Evolutionary conservation across 192 early-diverging fungal species (phyloP).

Genomic region (Ramicandelaber brevisporus): DNA sequence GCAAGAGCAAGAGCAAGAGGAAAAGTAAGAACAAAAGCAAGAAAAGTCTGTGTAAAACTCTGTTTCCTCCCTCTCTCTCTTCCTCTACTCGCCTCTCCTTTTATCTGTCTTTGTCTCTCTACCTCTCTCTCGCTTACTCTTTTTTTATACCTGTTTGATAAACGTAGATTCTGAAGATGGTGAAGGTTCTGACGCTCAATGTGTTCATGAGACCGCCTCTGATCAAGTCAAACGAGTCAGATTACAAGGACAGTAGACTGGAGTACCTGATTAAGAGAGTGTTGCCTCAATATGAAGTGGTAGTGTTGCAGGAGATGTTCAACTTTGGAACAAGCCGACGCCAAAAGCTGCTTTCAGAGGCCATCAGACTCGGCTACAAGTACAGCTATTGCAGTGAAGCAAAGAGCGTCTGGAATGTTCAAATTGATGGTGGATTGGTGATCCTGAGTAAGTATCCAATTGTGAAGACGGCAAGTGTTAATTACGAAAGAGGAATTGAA

Average conservation of each 20-base stretch:
- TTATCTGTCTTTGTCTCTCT: too few species aligned
- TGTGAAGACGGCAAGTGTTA: conserved; percentile 21
- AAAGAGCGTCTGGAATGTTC: conserved; percentile 27
- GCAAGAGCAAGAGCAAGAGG: too few species aligned
- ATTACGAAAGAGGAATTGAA: conserved; percentile 37
- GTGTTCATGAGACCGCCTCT: conserved; percentile 46
- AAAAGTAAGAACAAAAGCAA: too few species aligned
- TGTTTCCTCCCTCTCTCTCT: too few species aligned
- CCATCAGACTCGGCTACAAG: conserved; percentile 36
- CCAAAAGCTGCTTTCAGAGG: conserved; percentile 27
- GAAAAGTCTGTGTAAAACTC: too few species aligned
- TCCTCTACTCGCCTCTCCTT: too few species aligned
- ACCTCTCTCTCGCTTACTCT: too few species aligned
- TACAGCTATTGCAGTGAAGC: conserved; percentile 29
- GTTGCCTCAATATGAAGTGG: conserved; percentile 44
- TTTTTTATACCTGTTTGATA: too few species aligned
- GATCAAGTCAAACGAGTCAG: conserved; percentile 39
- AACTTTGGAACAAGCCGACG: conserved; percentile 36
- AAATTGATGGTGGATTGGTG: conserved; percentile 51
- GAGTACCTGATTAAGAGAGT: conserved; percentile 35
- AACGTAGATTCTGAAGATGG: too few species aligned
- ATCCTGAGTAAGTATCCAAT: conserved; percentile 52
- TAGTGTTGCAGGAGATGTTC: conserved; percentile 63
- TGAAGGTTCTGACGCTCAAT: conserved; percentile 35
- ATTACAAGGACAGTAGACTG: conserved; percentile 58